Base-by-base conservation (phyloP, 2,329 filamentous ascomycete species). In the Alternaria tenuissima region DNA sequence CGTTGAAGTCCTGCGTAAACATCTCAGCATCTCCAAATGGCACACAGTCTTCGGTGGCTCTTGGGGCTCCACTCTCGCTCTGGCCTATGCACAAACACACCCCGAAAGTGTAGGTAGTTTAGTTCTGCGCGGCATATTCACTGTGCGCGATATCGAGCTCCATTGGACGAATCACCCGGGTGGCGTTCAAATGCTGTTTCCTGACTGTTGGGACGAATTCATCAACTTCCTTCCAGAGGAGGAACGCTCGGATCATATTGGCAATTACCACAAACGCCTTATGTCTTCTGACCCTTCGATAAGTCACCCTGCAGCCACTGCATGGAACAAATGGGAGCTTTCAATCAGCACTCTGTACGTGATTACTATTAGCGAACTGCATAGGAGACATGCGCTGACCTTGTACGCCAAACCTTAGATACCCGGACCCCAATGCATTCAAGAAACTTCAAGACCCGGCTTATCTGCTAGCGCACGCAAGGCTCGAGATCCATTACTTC, bases 11-110 rank as follows among this genome's bases (percentile, higher is more conserved):
- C 69, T 84, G 2, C 77, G 82, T 39, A 61, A 73, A 16, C 80
- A 82, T 53, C 72, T 84, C 7, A 55, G 72, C 1, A 79, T 84
- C 30, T 41, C 67, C 7, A 81, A 81, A 66, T 84, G 82, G 82
- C 72, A 74, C 56, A 57, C 78, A 42, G 78, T 84, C 4, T 84
- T 83, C 60, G 82, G 82, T 39, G 81, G 82, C 2, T 83, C 81
- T 1, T 84, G 82, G 82, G 82, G 82, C 34, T 80, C 79, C 4
- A 81, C 81, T 0, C 74, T 84, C 16, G 70, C 80, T 0, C 70
- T 84, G 0, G 74, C 79, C 24, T 84, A 84, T 65, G 71, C 82
- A 1, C 77, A 84, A 62, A 74, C 75, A 1, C 77, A 83, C 36
- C 78, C 82, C 1, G 70, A 76, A 0, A 65, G 66, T 12, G 78